These are phyloP conservation scores for Yamadazyma akitaensis DNA, from an alignment of 805 yeast genomes.

Conservation along the genomic window DNA sequence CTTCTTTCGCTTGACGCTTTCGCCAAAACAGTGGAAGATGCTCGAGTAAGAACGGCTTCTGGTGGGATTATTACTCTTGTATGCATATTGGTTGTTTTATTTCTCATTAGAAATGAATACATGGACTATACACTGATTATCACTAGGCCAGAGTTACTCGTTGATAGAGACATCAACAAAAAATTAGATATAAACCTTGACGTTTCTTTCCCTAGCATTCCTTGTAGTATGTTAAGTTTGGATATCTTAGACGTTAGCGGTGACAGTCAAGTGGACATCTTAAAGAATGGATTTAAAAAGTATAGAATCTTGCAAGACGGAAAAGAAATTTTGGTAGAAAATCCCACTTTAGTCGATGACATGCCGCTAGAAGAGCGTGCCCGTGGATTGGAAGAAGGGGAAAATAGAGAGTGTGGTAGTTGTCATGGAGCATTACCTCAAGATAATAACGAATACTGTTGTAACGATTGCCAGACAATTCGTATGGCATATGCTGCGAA, in stretches of 20 bases:
- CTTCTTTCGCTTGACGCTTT: conserved; percentile 80
- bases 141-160: conserved; percentile 79
- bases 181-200: conserved; percentile 78
- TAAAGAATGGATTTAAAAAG: conserved; percentile 68
- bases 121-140: conserved; percentile 63
- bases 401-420: conserved; percentile 67
- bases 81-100: conserved; percentile 57
- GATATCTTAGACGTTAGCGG: conserved; percentile 91
- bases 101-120: conserved; percentile 74
- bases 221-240: conserved; percentile 77
- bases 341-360: conserved; percentile 21
- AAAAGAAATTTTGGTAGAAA: conserved; percentile 29
- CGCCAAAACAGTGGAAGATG: conserved; percentile 92
- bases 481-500: conserved; percentile 70
- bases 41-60: conserved; percentile 78
- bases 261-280: conserved; percentile 71
- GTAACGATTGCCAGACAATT: conserved; percentile 83
- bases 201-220: conserved; percentile 76
- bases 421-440: conserved; percentile 85
- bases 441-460: conserved; percentile 54
- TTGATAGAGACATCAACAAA: conserved; percentile 76
- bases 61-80: conserved; percentile 86
- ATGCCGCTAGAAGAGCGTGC: conserved; percentile 28
- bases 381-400: conserved; percentile 28
- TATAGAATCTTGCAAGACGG: conserved; percentile 61